Evolutionary conservation across 148 eudicot species (phyloP), one percentile per base, ranked within the genome.

Genomic region (Cornus florida): DNA sequence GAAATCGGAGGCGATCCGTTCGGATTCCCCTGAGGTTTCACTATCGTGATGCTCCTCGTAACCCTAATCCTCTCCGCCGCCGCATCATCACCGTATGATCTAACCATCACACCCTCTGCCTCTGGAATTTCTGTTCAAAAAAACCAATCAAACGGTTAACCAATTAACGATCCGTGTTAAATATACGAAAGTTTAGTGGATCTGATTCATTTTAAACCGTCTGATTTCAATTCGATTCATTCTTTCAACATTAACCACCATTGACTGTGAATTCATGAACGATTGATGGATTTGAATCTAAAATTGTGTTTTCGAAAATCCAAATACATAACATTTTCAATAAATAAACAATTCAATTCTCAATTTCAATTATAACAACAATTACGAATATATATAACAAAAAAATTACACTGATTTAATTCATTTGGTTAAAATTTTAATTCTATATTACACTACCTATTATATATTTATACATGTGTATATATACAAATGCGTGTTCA

Each of bases 11-110:
- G 89, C 46, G 87, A 80, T 22, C 81, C 89, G 22, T 59, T 86
- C 53, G 43, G 82, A 70, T 11, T 60, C 19, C 68, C 72, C 12
- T 66, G 67, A 20, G 80, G 89, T 67, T 77, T 89, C 69, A 86
- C 69, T 59, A 89, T 89, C 89, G 81, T 89, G 69, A 89, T 89
- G 77, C 91, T 86, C 72, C 88, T 74, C 14, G 88, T 84, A 48
- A 86, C 89, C 35, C 70, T 81, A 67, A 78, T 35, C 17, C 74
- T 35, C 12, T 84, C 86, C 14, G 76, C 87, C 12, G 67, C 43
- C 19, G 76, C 69, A 53, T 69, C 79, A 20, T 70, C 79, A 41
- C 70, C 77, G 9, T 32, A 12, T 4, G 83, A 76, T 67, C 70
- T 80, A 20, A 41, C 14, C 69, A 5, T 77, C 6, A 28, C 86